Base-by-base conservation (phyloP, 257 asterid genomes). In the Lycium barbarum region DNA sequence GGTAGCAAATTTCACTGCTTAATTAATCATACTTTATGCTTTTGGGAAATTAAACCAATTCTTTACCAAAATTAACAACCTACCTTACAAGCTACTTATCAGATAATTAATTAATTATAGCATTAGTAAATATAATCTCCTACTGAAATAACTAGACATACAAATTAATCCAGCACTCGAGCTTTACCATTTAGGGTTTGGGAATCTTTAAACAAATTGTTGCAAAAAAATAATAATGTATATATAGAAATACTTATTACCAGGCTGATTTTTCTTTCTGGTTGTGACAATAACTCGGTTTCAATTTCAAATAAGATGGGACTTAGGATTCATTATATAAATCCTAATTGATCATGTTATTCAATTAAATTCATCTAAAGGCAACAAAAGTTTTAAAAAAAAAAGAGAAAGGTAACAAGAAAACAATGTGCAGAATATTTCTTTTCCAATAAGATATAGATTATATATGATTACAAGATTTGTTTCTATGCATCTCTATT, bases 401-500 rank as follows among this genome's bases (percentile, higher is more conserved):
- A 13, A 68, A 3, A 5, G 3, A 36, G 36, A 65, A 26, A 65
- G 5, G 14, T 14, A 68, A 9, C 33, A 26, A 26, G 33, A 68
- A 68, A 14, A 68, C n/a, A 38, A 70, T 38, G 47, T 22, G 26
- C 65, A 26, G 9, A 76, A 4, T 53, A n/a, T 20, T 1, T 51
- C 33, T 76, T 26, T 17, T 9, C 47, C 47, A 22, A 76, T 76
- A 76, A 49, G 38, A 76, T 51, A 51, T 76, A 53, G 11, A 26
- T 51, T 3, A 76, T 53, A 2, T 40, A 2, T 40, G 40, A 67
- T 83, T 49, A 57, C 66, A 51, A 40, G 65, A 49, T 76, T 76
- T 76, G 62, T 51, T 76, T 26, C 63, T 76, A 76, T 76, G 65
- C 82, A 76, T 76, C 47, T 51, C 65, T 76, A 76, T 53, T 76